Evolutionary conservation across 257 asterid genomes (phyloP), one percentile per base, ranked within the genome.

Genomic region (Scutellaria barbata): DNA sequence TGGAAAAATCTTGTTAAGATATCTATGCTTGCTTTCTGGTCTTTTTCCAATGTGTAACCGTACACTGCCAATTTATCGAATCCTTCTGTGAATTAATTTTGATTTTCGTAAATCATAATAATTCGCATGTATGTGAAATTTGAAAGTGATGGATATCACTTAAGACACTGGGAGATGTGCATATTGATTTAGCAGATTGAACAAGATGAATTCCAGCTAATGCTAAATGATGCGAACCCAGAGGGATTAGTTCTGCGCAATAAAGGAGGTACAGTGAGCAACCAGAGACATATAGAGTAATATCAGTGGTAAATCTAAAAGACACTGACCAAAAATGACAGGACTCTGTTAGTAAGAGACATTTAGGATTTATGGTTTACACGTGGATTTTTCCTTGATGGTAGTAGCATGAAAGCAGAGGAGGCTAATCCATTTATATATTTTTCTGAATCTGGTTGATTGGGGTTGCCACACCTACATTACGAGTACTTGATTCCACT

Each of bases 131-230:
- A 11, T 72, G 56, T 30, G 57, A 45, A 20, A 9, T 63, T 62
- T 50, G 45, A 20, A 33, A 11, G 50, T 30, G 48, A 17, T 72
- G 18, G 30, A 42, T 52, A 50, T 20, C 62, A n/a, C 4, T 72
- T 33, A 7, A 7, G 35, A 40, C 46, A 11, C 18, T 73, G 37
- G 65, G 57, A 10, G 77, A 18, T 63, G 40, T 42, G 58, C 57
- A 39, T 72, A 43, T 14, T 39, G 35, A 25, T 22, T 55, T 40
- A 30, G 18, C 48, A 33, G 39, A 59, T 47, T 72, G 77, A 43
- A 14, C 56, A 52, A 30, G 9, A 51, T n/a, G 10, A 55, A 10
- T 12, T 12, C 43, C 48, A 11, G 46, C 67, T 33, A 43, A 54
- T 12, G 16, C 12, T 56, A 33, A 52, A 40, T 42, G 35, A 22